phyloP scores from a whole-genome alignment of 345 rosid genomes.

The Hibiscus mutabilis region DNA sequence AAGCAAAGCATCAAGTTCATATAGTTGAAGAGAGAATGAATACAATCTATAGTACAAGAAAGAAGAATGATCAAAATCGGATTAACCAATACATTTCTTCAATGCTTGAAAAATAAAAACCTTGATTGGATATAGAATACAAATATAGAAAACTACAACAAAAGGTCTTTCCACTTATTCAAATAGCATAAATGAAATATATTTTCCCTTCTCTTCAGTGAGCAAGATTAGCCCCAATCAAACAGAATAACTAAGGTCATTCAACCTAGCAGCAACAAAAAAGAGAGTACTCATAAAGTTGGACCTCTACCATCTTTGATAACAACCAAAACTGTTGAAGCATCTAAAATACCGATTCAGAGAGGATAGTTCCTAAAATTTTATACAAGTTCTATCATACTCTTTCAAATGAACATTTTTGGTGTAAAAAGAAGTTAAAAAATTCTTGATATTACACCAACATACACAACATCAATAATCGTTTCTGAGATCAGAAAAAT shows the following conservation, averaged over 20 bases:
- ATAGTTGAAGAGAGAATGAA: background rate
- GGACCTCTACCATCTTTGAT: background rate
- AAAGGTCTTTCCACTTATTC: background rate
- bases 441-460: background rate
- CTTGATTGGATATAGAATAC: too few relatives aligned
- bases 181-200: background rate
- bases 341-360: background rate
- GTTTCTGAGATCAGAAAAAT: background rate
- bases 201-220: background rate
- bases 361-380: background rate
- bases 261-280: background rate
- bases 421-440: background rate
- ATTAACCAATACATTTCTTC: too few relatives aligned
- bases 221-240: constrained; percentile 1
- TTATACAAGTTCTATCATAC: background rate
- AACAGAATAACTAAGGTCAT: background rate
- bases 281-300: background rate
- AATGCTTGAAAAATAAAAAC: too few relatives aligned
- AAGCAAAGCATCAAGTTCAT: background rate
- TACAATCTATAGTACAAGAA: background rate
- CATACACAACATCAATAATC: background rate
- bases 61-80: background rate
- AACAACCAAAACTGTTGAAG: background rate
- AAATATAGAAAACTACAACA: background rate
- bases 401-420: background rate